phyloP scores from a whole-genome alignment of 2,329 filamentous ascomycete genomes.

The Aspergillus sp. region DNA sequence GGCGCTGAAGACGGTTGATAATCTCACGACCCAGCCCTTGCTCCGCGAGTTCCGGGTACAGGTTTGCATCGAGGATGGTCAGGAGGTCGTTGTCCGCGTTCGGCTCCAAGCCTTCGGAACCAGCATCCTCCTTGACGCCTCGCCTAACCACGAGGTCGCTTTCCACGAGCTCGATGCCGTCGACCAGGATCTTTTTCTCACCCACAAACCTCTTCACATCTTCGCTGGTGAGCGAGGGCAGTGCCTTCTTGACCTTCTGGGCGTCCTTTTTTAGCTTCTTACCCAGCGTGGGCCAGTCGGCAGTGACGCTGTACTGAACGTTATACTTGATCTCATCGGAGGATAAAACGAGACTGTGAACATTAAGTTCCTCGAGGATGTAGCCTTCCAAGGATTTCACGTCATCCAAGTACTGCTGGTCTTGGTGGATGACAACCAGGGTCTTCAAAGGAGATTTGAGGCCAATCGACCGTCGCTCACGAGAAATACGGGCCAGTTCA shows the following conservation, averaged over 20 bases:
- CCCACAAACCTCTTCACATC: constrained; percentile 72
- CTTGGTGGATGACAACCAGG: constrained; percentile 77
- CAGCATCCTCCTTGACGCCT: constrained; percentile 63
- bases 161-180: constrained; percentile 72
- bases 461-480: constrained; percentile 75
- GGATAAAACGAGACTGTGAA: constrained; percentile 74
- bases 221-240: constrained; percentile 68
- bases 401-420: constrained; percentile 75
- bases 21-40: constrained; percentile 88
- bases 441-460: constrained; percentile 88
- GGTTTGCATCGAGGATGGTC: constrained; percentile 74
- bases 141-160: constrained; percentile 79
- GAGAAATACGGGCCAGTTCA: constrained; percentile 74
- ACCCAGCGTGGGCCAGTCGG: constrained; percentile 88
- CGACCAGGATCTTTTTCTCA: constrained; percentile 67
- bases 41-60: constrained; percentile 76
- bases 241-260: constrained; percentile 79
- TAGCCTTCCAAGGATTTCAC: constrained; percentile 79
- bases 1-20: constrained; percentile 81
- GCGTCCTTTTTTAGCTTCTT: constrained; percentile 98
- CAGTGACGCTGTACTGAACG: constrained; percentile 80
- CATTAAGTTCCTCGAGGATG: constrained; percentile 83
- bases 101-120: constrained; percentile 68
- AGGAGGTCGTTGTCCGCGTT: constrained; percentile 86
- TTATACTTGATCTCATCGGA: constrained; percentile 85